These are phyloP conservation scores for Rhizopogon rudus DNA, from an alignment of 768 basidiomycete genomes.

Conservation along the genomic window DNA sequence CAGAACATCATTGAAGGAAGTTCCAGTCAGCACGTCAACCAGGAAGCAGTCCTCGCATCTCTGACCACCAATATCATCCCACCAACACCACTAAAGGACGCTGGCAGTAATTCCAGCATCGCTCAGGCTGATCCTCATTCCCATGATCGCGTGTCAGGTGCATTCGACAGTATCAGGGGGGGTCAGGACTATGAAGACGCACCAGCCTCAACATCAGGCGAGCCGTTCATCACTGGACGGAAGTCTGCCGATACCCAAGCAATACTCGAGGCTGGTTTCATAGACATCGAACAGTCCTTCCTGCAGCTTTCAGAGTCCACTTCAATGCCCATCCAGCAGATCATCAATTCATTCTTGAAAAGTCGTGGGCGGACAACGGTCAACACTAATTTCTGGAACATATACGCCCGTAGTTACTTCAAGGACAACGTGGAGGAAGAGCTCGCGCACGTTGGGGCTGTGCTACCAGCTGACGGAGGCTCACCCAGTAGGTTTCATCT, in stretches of 20 bases:
- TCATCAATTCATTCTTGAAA: slow-evolving; percentile 7
- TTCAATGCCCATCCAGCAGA: slow-evolving; percentile 1
- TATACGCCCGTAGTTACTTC: background rate
- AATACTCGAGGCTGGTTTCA: background rate
- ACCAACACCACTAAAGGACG: background rate
- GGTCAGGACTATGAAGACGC: background rate
- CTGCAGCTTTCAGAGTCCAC: background rate
- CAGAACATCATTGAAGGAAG: background rate
- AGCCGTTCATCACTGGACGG: background rate
- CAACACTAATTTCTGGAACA: slow-evolving; percentile 3
- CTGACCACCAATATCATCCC: background rate
- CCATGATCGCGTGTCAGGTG: too few relatives aligned
- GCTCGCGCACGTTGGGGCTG: background rate
- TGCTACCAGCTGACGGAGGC: background rate
- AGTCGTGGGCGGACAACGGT: background rate
- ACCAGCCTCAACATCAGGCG: background rate
- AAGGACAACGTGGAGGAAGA: slow-evolving; percentile 5
- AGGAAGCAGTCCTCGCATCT: background rate
- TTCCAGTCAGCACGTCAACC: background rate
- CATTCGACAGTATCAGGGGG: too few relatives aligned
- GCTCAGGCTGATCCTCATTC: too few relatives aligned
- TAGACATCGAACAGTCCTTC: background rate
- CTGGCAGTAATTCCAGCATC: background rate
- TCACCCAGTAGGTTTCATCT: background rate
- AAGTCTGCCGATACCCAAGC: background rate